phyloP scores from a whole-genome alignment of 805 yeast species.

The Kockiozyma suomiensis region DNA sequence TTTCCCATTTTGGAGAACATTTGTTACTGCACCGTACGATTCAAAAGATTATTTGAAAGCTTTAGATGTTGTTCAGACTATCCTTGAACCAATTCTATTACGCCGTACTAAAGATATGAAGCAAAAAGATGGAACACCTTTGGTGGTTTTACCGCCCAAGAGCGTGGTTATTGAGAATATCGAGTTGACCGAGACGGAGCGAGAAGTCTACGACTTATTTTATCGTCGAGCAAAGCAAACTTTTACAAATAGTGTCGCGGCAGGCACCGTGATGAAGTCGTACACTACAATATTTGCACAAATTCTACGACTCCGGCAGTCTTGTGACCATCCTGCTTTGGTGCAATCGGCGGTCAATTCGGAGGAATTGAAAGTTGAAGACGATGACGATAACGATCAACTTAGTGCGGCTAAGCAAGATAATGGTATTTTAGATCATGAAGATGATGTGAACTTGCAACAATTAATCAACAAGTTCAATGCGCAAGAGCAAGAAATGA shows the following conservation, averaged over 20 bases:
- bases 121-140: slow-evolving; percentile 66
- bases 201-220: slow-evolving; percentile 65
- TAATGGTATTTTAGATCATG: slow-evolving; percentile 18
- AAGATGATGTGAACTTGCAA: slow-evolving; percentile 38
- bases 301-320: slow-evolving; percentile 79
- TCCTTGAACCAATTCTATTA: slow-evolving; percentile 77
- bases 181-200: slow-evolving; percentile 66
- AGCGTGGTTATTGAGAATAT: slow-evolving; percentile 70
- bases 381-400: slow-evolving; percentile 20
- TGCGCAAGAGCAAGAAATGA: slow-evolving; percentile 17
- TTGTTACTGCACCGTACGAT: slow-evolving; percentile 81
- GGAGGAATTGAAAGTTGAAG: slow-evolving; percentile 47
- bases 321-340: slow-evolving; percentile 80
- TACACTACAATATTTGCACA: slow-evolving; percentile 82
- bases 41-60: slow-evolving; percentile 70
- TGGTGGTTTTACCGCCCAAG: slow-evolving; percentile 77
- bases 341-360: slow-evolving; percentile 49
- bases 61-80: slow-evolving; percentile 78
- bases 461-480: slow-evolving; percentile 30
- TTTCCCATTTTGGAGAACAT: slow-evolving; percentile 82
- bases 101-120: slow-evolving; percentile 87
- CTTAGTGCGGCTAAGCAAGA: slow-evolving; percentile 21
- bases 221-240: slow-evolving; percentile 62
- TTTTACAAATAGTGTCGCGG: slow-evolving; percentile 36
- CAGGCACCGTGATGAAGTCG: slow-evolving; percentile 67